Evolutionary conservation across 2,329 filamentous ascomycete genomes (phyloP).

Genomic region (Xylariaceae sp.): DNA sequence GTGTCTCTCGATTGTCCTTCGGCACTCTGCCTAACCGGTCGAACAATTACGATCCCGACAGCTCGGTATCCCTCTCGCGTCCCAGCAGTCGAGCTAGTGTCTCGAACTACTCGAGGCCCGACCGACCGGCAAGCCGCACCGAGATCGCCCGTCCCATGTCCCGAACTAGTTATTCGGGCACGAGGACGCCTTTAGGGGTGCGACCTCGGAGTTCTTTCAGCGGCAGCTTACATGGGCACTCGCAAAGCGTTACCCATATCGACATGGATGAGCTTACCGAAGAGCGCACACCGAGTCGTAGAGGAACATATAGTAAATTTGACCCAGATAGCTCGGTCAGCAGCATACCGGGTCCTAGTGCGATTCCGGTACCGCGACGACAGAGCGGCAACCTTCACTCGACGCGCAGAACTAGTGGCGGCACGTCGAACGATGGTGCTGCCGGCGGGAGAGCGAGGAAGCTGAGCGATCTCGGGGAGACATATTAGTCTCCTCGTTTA

Average conservation of each 20-base stretch:
- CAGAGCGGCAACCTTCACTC: constrained; percentile 44
- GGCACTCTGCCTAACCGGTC: constrained; percentile 60
- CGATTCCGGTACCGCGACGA: constrained; percentile 53
- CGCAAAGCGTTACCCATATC: constrained; percentile 59
- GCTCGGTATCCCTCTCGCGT: constrained; percentile 56
- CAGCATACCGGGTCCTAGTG: constrained; percentile 48
- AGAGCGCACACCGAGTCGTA: constrained; percentile 57
- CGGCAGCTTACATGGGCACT: constrained; percentile 62
- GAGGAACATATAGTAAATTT: constrained; percentile 55
- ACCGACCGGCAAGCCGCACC: constrained; percentile 56
- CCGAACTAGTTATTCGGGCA: constrained; percentile 61
- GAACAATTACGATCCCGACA: constrained; percentile 47
- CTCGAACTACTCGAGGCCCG: constrained; percentile 46
- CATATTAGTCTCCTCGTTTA: constrained; percentile 44
- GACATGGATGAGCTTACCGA: constrained; percentile 56
- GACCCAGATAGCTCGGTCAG: constrained; percentile 46
- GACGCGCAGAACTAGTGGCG: constrained; percentile 47
- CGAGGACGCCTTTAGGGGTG: constrained; percentile 65
- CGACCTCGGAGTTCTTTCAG: constrained; percentile 74
- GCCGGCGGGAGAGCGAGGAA: constrained; percentile 40
- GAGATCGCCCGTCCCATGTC: constrained; percentile 67
- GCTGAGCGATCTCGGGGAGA: constrained; percentile 57
- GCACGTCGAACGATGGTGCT: constrained; percentile 29
- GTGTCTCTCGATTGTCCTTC: constrained; percentile 66
- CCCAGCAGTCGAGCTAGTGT: constrained; percentile 74